These are phyloP conservation scores for Ilex paraguariensis DNA, from an alignment of 305 asterid species.

Conservation along the genomic window DNA sequence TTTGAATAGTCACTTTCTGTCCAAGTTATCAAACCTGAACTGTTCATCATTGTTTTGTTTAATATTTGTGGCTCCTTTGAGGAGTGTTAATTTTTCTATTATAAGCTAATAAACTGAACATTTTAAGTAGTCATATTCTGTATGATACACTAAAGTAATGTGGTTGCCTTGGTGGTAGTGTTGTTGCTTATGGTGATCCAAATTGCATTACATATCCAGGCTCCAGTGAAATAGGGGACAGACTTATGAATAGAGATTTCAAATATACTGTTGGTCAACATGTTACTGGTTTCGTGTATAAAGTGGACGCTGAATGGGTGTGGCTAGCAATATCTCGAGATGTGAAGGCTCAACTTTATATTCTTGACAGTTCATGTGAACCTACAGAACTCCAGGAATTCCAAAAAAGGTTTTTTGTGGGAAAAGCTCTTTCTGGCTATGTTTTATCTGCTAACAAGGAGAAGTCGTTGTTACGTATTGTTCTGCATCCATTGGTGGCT, in stretches of 20 bases:
- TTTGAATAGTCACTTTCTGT: too few relatives aligned
- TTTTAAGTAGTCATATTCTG: too few relatives aligned
- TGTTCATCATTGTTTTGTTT: too few relatives aligned
- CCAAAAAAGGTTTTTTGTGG: slow-evolving; percentile 61
- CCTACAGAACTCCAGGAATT: slow-evolving; percentile 71
- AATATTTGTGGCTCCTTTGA: too few relatives aligned
- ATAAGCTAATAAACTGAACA: too few relatives aligned
- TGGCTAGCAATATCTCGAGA: slow-evolving; percentile 75
- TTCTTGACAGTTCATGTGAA: slow-evolving; percentile 76
- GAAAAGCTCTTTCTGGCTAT: slow-evolving; percentile 61
- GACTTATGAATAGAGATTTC: slow-evolving; percentile 32
- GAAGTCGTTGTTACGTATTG: slow-evolving; percentile 73
- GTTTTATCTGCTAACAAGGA: slow-evolving; percentile 51
- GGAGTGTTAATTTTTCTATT: too few relatives aligned
- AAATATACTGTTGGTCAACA: slow-evolving; percentile 54
- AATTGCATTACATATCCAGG: slow-evolving; percentile 41
- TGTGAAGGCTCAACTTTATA: slow-evolving; percentile 62
- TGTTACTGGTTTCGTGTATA: slow-evolving; percentile 78
- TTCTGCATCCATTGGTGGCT: slow-evolving; percentile 34
- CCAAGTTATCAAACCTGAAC: too few relatives aligned
- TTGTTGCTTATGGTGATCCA: slow-evolving; percentile 13
- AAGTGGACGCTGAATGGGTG: slow-evolving; percentile 77
- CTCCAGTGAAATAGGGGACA: slow-evolving; percentile 29
- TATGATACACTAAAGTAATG: too few relatives aligned
- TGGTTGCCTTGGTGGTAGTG: not conserved